Base-by-base conservation (phyloP, 1,284 basidiomycete genomes). In the Heterobasidion parviporum region DNA sequence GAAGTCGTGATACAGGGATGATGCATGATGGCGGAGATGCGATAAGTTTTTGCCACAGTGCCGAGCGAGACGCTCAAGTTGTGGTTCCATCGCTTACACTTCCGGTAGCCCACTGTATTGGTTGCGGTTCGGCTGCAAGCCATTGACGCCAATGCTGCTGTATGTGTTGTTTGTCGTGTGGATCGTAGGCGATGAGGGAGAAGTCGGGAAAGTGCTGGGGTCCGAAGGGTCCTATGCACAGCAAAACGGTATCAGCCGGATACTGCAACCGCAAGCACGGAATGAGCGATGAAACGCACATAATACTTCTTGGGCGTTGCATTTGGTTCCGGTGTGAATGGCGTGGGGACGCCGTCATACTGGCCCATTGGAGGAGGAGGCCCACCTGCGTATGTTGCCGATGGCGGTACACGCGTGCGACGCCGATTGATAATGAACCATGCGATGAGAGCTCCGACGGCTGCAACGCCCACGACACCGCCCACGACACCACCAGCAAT, bases 401-500 rank as follows among this genome's bases (percentile, higher is more conserved):
- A 38, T 15, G 6, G 46, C 45, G 20, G 45, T 15, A 14, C 18
- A 15, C 10, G 48, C 38, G 14, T 48, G 51, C 6, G 49, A n/a
- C 9, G n/a, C 38, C 34, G 59, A 41, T 1, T 52, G 52, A 32
- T 32, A 33, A 3, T 26, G 38, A 7, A 44, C 44, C 32, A 45
- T n/a, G 35, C 66, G 65, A 43, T 63, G 70, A 16, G 61, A 65
- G 47, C 60, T 74, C 54, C 63, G 52, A 20, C 65, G 16, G 56
- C 26, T 26, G 26, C 26, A 69, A 62, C 61, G 67, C 70, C 26
- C 26, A 26, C 26, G 26, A 26, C 26, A 46, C 62, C 59, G 6
- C 63, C 32, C 12, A 59, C 53, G 6, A 75, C 68, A 26, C 69
- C 69, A 9, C 69, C 69, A 7, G 63, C 69, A 16, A 72, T 68